phyloP scores from a whole-genome alignment of 768 basidiomycete genomes.

The Auricularia cornea region DNA sequence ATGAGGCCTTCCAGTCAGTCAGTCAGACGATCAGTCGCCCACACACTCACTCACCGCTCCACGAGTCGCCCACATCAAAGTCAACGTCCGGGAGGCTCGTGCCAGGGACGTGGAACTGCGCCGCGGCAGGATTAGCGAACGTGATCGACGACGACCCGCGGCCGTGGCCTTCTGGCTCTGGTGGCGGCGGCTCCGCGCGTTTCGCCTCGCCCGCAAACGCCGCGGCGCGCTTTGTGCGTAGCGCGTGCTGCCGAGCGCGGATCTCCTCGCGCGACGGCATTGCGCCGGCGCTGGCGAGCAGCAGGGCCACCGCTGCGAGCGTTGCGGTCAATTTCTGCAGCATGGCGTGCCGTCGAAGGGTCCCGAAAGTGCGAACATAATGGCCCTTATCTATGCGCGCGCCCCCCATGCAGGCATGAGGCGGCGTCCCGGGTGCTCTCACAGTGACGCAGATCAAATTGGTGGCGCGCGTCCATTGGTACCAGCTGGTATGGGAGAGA shows the following conservation, averaged over 20 bases:
- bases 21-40: background rate
- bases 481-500: too few species aligned
- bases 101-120: constrained; percentile 68
- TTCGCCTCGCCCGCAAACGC: background rate
- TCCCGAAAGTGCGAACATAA: too few species aligned
- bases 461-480: too few species aligned
- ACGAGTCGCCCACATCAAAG: constrained; percentile 49
- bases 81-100: constrained; percentile 55
- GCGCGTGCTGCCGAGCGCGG: constrained; percentile 5
- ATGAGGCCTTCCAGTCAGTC: constrained; percentile 37
- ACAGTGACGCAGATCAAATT: too few species aligned
- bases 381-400: too few species aligned
- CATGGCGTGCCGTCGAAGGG: too few species aligned
- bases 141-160: constrained; percentile 52
- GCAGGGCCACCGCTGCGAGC: background rate
- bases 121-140: constrained; percentile 55
- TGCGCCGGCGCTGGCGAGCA: background rate
- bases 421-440: too few species aligned
- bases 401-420: too few species aligned
- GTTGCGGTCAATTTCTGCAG: background rate
- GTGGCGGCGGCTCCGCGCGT: background rate
- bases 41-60: background rate
- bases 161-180: too few species aligned
- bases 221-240: background rate
- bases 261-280: constrained; percentile 3